A percentile compares a stretch with the other conserved stretches of the same genome.
Conservation (phyloP, 139 green algal genomes). For the Chlamydomonas sphaeroides region DNA sequence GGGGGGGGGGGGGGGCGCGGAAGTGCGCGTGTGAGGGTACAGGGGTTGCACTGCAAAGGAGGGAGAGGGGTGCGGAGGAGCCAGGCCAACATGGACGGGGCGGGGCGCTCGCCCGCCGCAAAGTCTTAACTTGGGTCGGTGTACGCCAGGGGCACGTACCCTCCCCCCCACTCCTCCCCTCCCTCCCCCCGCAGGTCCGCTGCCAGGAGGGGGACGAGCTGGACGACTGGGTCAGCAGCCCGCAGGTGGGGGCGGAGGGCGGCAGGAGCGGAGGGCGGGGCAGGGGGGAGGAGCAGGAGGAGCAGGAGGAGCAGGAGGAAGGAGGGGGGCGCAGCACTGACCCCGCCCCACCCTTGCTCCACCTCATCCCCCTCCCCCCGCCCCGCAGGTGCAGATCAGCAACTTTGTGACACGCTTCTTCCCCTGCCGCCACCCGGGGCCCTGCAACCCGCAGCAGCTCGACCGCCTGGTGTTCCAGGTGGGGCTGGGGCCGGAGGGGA, state of each 20-base stretch:
- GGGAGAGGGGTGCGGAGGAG: too few species aligned
- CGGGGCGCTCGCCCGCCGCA: not conserved
- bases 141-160: too few species aligned
- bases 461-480: constrained; percentile 10
- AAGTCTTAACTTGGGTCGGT: not conserved
- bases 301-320: too few species aligned
- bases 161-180: too few species aligned
- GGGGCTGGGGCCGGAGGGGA: not conserved
- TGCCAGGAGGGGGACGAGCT: not conserved
- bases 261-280: not conserved
- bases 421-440: not conserved
- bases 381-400: not conserved
- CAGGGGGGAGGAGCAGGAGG: too few species aligned
- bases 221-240: not conserved
- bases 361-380: not conserved
- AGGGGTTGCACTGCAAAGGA: too few species aligned
- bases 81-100: too few species aligned
- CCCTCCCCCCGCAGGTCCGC: not conserved
- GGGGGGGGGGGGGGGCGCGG: too few species aligned
- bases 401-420: constrained; percentile 4
- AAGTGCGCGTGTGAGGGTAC: not conserved
- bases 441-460: not conserved
- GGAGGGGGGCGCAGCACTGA: too few species aligned
- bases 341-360: too few species aligned
- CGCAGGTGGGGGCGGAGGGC: not conserved